phyloP scores from a whole-genome alignment of 345 rosid species.

The Eucalyptus albens region DNA sequence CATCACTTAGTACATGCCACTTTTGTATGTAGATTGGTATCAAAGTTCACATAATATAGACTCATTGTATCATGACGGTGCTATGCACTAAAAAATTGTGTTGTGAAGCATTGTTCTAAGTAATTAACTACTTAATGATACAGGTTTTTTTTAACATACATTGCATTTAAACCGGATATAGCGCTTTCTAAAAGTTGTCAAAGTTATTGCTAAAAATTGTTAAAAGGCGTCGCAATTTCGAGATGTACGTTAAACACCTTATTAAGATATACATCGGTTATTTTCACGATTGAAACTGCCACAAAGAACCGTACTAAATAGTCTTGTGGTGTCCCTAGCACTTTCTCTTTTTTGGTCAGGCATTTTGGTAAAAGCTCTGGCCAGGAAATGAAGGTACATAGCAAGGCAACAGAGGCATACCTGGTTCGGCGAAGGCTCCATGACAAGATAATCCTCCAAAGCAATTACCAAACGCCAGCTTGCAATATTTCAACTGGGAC shows the following conservation, averaged over 20 bases:
- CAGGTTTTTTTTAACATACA: neutral
- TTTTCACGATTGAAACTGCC: neutral
- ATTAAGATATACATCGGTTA: neutral
- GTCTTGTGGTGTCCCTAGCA: neutral
- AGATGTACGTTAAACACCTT: neutral
- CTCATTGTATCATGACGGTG: fast-evolving
- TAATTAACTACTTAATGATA: neutral
- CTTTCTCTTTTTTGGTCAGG: neutral
- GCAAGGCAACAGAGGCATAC: neutral
- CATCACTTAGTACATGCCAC: neutral
- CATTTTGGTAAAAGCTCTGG: neutral
- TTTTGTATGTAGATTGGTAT: neutral
- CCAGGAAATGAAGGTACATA: neutral
- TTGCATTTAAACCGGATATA: fast-evolving
- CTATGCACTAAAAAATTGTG: neutral
- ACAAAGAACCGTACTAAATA: neutral
- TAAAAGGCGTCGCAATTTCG: neutral
- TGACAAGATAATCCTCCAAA: neutral
- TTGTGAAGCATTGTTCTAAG: neutral
- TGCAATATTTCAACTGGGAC: neutral
- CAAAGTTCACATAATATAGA: neutral
- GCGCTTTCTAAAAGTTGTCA: neutral
- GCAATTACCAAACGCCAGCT: neutral
- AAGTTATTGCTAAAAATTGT: neutral
- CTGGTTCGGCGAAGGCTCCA: neutral